A percentile compares a stretch with the other conserved stretches of the same genome.
These are phyloP conservation scores for Lotmaria passim DNA, from an alignment of 208 protist genomes.

Conservation along the genomic window DNA sequence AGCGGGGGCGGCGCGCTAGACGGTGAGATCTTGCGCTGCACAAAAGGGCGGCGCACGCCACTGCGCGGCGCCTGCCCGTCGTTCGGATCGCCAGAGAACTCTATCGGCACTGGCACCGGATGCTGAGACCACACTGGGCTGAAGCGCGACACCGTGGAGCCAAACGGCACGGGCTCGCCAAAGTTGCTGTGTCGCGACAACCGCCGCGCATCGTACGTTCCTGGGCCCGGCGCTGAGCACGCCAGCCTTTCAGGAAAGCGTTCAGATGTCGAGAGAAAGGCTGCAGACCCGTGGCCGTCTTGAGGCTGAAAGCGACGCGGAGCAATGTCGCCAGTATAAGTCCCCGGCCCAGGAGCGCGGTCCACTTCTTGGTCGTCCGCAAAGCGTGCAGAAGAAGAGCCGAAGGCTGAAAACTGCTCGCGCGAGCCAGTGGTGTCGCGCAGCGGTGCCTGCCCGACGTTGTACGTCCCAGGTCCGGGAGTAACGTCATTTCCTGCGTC, in stretches of 20 bases:
- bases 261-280: conserved; percentile 61
- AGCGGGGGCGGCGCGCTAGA: conserved; percentile 27
- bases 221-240: conserved; percentile 57
- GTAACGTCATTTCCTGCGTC: conserved; percentile 24
- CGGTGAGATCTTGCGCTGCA: conserved; percentile 36
- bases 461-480: conserved; percentile 82
- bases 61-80: conserved; percentile 5
- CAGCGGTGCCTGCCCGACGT: conserved; percentile 24
- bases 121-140: conserved; percentile 29
- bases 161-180: conserved; percentile 64
- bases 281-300: conserved; percentile 36
- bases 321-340: conserved; percentile 78
- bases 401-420: conserved; percentile 69
- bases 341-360: conserved; percentile 63
- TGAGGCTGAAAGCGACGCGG: conserved; percentile 51
- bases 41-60: conserved; percentile 33
- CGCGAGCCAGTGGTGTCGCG: conserved; percentile 2
- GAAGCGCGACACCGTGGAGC: conserved; percentile 68
- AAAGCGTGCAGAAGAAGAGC: conserved; percentile 64
- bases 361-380: conserved; percentile 19
- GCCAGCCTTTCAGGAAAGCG: conserved; percentile 38
- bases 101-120: conserved; percentile 18
- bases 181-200: conserved; percentile 42
- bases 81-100: conserved; percentile 25
- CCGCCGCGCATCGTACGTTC: conserved; percentile 50